phyloP scores from a whole-genome alignment of 495 filamentous ascomycete genomes.

The Thermothielavioides terrestris region DNA sequence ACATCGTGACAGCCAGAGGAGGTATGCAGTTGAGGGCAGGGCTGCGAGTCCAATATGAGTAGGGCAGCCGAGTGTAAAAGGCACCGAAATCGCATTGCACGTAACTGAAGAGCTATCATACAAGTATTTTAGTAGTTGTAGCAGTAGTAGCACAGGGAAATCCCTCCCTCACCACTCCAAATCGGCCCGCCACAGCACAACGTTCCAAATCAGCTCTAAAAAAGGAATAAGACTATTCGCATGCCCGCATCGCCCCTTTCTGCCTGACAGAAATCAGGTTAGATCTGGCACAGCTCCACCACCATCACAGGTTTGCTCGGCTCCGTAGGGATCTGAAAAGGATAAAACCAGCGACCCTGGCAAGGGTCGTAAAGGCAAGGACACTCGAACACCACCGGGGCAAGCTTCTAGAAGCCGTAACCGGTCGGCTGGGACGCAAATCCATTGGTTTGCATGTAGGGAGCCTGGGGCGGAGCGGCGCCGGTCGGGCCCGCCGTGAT shows the following conservation, averaged over 20 bases:
- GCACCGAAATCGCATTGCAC: too few relatives aligned
- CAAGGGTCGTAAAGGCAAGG: conserved; percentile 20
- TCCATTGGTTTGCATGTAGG: conserved; percentile 67
- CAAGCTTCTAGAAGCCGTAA: conserved; percentile 40
- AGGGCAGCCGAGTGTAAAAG: too few relatives aligned
- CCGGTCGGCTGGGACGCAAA: conserved; percentile 75
- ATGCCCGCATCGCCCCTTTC: not conserved
- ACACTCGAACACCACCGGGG: conserved; percentile 14
- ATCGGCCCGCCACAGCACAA: too few relatives aligned
- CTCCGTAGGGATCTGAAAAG: conserved; percentile 3
- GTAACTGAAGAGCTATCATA: too few relatives aligned
- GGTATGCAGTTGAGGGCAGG: too few relatives aligned
- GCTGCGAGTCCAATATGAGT: too few relatives aligned
- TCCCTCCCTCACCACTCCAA: too few relatives aligned
- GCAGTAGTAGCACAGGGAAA: too few relatives aligned
- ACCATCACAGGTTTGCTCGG: conserved; percentile 8
- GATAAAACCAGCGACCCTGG: conserved; percentile 15
- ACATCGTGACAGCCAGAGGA: too few relatives aligned
- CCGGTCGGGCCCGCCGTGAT: conserved; percentile 81
- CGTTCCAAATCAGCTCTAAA: too few relatives aligned
- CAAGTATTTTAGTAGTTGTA: too few relatives aligned
- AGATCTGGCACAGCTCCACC: not conserved
- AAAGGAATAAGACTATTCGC: not conserved
- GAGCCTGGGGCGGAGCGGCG: conserved; percentile 44
- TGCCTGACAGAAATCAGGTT: not conserved